phyloP scores from a whole-genome alignment of 768 basidiomycete genomes.

The Hericium erinaceus region DNA sequence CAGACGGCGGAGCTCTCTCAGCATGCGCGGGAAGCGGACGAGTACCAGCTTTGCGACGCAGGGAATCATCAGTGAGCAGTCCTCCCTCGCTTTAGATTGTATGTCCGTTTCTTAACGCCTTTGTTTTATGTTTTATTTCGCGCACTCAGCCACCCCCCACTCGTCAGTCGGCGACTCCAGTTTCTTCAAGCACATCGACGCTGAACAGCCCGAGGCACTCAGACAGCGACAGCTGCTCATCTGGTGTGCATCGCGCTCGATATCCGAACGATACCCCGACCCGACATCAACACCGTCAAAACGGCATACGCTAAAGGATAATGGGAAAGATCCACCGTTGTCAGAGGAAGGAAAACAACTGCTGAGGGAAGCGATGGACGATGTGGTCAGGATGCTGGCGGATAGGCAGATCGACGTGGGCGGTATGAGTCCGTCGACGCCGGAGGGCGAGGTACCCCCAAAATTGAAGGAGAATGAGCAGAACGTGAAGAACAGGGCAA shows the following conservation, averaged over 20 bases:
- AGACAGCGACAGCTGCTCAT: slow-evolving; percentile 64
- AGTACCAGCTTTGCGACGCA: slow-evolving; percentile 60
- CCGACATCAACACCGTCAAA: neutral
- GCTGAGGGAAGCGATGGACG: slow-evolving; percentile 48
- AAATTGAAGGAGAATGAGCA: slow-evolving; percentile 53
- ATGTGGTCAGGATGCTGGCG: slow-evolving; percentile 55
- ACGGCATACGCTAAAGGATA: neutral
- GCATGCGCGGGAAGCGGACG: slow-evolving; percentile 61
- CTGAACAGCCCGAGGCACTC: slow-evolving; percentile 64
- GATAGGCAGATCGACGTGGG: slow-evolving; percentile 53
- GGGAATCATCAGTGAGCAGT: slow-evolving; percentile 58
- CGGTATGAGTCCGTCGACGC: slow-evolving; percentile 28
- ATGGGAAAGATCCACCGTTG: slow-evolving; percentile 37
- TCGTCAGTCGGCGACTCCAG: slow-evolving; percentile 56
- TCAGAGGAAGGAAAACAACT: slow-evolving; percentile 30
- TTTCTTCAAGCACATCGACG: slow-evolving; percentile 77
- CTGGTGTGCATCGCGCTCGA: slow-evolving; percentile 64
- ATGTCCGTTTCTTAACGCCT: neutral
- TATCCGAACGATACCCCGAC: slow-evolving; percentile 20
- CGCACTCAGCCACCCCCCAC: slow-evolving; percentile 50
- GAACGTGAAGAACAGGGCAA: slow-evolving; percentile 61
- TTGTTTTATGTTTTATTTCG: neutral
- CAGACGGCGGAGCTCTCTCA: slow-evolving; percentile 55
- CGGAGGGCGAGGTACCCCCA: slow-evolving; percentile 19
- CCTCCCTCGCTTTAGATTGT: slow-evolving; percentile 2